Conservation (phyloP, 1,139 yeast species). For the Pichia sp. region DNA sequence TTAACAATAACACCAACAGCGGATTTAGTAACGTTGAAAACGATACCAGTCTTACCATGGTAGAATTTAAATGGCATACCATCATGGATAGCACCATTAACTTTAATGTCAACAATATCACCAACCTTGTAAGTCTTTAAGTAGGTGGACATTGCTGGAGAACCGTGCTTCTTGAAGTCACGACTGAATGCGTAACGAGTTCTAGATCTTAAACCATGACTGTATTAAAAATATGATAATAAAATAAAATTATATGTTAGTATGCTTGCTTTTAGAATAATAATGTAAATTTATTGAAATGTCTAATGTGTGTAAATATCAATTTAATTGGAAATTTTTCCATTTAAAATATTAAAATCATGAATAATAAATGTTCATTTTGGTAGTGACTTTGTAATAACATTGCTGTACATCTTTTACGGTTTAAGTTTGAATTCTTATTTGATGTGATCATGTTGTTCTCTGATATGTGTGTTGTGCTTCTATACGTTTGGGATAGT, state of each 20-base stretch:
- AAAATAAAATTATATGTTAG: conserved; percentile 1
- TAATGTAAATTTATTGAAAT: neutral
- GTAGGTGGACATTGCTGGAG: conserved; percentile 92
- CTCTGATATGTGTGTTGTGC: too few species aligned
- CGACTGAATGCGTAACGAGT: conserved; percentile 99
- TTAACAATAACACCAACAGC: conserved; percentile 96
- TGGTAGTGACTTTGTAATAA: too few species aligned
- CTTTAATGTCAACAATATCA: conserved; percentile 98
- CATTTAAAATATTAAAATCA: too few species aligned
- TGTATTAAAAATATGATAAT: conserved; percentile 25
- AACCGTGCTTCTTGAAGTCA: conserved; percentile 98
- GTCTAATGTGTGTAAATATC: too few species aligned
- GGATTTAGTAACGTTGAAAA: conserved; percentile 97
- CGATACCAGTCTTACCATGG: conserved; percentile 99
- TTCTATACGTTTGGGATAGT: too few species aligned
- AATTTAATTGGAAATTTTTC: neutral
- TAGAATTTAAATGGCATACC: conserved; percentile 99
- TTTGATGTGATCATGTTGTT: too few species aligned
- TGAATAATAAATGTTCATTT: too few species aligned
- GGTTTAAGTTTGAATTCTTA: too few species aligned
- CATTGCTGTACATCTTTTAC: too few species aligned
- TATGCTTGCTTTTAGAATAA: neutral
- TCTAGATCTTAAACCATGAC: conserved; percentile 99
- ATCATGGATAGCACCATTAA: conserved; percentile 98
- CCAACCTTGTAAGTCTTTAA: conserved; percentile 97